Conservation (phyloP, 345 rosid species). For the Heritiera fomes region DNA sequence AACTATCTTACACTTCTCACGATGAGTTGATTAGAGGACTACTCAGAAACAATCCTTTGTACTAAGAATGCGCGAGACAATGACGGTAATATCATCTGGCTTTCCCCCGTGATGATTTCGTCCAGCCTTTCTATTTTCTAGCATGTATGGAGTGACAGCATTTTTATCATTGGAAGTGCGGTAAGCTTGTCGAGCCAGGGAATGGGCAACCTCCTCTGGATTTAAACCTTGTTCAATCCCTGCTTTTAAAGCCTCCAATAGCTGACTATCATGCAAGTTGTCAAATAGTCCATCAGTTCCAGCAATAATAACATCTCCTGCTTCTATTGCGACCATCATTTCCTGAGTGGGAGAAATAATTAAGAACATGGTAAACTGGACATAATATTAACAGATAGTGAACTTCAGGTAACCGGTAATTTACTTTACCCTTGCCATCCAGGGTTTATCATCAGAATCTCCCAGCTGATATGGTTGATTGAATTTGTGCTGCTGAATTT, state of each 20-base stretch:
- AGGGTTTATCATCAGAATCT: not conserved
- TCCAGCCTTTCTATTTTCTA: no score
- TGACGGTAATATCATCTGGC: slow-evolving; percentile 27
- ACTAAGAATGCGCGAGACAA: slow-evolving; percentile 20
- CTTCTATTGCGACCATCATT: not conserved
- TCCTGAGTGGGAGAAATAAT: not conserved
- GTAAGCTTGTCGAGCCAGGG: slow-evolving; percentile 21
- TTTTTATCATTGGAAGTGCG: not conserved
- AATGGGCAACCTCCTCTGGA: slow-evolving; percentile 22
- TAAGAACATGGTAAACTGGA: not conserved
- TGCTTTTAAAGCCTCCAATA: not conserved
- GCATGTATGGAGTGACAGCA: slow-evolving; percentile 9
- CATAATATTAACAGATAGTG: not conserved
- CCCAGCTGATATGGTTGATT: slow-evolving; percentile 1
- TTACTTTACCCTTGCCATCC: not conserved
- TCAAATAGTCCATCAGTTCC: slow-evolving; percentile 20
- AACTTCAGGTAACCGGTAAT: not conserved
- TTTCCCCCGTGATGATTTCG: slow-evolving; percentile 13
- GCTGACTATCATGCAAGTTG: not conserved
- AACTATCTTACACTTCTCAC: not conserved
- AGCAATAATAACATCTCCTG: slow-evolving; percentile 28
- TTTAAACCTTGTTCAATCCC: slow-evolving; percentile 12
- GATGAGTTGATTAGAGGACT: not conserved
- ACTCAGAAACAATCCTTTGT: not conserved
- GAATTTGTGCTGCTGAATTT: not conserved